Base-by-base conservation (phyloP, 495 filamentous ascomycete species). In the Daldinia loculata region DNA sequence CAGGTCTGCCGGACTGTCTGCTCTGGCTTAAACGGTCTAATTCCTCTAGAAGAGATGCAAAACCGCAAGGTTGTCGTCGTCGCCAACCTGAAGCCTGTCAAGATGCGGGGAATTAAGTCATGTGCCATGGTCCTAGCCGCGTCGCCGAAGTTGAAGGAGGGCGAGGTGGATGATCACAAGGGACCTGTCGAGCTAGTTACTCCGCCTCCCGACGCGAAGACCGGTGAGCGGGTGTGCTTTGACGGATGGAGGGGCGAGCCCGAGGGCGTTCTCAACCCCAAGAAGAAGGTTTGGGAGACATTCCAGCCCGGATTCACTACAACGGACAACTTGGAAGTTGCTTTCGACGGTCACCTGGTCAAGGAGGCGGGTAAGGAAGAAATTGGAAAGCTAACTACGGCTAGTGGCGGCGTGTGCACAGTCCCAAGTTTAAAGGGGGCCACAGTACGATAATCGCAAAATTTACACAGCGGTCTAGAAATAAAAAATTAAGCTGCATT, bases 271-370 rank as follows among this genome's bases (percentile, higher is more conserved):
- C 86, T 99, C 71, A 98, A 98, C 84, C 95, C 96, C 45, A 99
- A 98, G 90, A 98, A 98, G 88, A 98, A 97, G 88, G 81, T 98
- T 61, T 98, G 94, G 93, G 95, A 99, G 86, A 93, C 85, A 11
- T 91, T 96, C 82, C 94, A 97, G 83, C 92, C 93, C 5, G 95
- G 95, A 0, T 98, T 98, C 80, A 93, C 89, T 22, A 99, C 95
- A 14, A 97, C 91, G 15, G 87, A 88, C 4, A 80, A 79, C 38
- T 81, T 92, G 57, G 93, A 93, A 82, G 96, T 97, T 32, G 92
- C 85, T 12, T 85, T 84, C 63, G 80, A 85, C 48, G 82, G 80
- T 1, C 76, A 74, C 22, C 76, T 76, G 0, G 82, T 85, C 38
- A 81, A 85, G 71, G 83, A 84, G 63, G 80, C 80, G 45, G 82